Evolutionary conservation across 2,329 filamentous ascomycete species (phyloP).

Genomic region (Pseudogymnoascus sp.): DNA sequence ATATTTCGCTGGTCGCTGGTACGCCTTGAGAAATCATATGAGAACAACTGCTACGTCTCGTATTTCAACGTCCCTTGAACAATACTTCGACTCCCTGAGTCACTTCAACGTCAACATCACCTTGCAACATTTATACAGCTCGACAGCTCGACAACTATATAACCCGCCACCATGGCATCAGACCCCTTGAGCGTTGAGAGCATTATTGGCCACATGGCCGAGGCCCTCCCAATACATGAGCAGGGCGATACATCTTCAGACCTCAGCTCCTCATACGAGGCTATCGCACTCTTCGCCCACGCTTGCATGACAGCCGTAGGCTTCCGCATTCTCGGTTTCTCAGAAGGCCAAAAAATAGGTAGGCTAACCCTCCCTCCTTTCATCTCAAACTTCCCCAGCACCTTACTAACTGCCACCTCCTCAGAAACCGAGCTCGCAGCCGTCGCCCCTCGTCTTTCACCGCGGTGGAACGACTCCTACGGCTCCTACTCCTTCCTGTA

Average conservation of each 20-base stretch:
- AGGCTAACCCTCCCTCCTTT: slow-evolving; percentile 17
- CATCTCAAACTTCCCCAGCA: slow-evolving; percentile 12
- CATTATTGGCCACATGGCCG: slow-evolving; percentile 48
- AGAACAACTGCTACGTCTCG: neutral
- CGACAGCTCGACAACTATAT: neutral
- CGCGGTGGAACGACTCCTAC: slow-evolving; percentile 69
- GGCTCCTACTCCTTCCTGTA: slow-evolving; percentile 77
- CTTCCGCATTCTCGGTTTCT: slow-evolving; percentile 75
- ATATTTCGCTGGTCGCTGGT: neutral
- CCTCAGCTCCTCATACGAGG: slow-evolving; percentile 67
- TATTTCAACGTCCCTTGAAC: neutral
- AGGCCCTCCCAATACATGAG: slow-evolving; percentile 47
- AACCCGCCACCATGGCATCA: slow-evolving; percentile 19
- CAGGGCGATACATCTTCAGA: slow-evolving; percentile 48
- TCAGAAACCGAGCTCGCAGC: slow-evolving; percentile 48
- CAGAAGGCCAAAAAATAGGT: slow-evolving; percentile 72
- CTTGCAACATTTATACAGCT: neutral
- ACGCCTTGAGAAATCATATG: neutral
- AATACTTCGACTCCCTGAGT: neutral
- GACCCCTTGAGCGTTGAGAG: slow-evolving; percentile 36
- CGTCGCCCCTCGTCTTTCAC: slow-evolving; percentile 55
- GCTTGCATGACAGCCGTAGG: slow-evolving; percentile 71
- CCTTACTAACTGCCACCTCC: slow-evolving; percentile 14
- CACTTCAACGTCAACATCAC: neutral
- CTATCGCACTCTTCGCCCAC: slow-evolving; percentile 74